Evolutionary conservation across 2,329 filamentous ascomycete species (phyloP).

Genomic region (Didymella glomerata): DNA sequence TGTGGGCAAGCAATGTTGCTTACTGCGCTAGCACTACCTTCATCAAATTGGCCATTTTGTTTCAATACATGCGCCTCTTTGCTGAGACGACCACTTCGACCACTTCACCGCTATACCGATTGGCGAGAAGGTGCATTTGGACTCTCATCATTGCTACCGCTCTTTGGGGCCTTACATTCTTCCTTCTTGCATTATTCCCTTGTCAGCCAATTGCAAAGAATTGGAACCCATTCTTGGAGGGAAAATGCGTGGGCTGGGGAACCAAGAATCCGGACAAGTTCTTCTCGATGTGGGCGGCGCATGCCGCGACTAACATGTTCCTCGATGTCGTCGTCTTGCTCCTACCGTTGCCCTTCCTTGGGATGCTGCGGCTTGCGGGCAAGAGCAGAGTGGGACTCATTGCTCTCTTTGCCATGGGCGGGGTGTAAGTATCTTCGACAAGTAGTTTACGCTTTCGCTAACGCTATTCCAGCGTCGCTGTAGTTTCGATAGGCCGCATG

Average conservation of each 20-base stretch:
- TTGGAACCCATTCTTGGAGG: conserved; percentile 35
- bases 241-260: conserved; percentile 49
- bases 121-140: conserved; percentile 32
- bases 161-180: conserved; percentile 45
- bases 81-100: conserved; percentile 29
- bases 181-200: conserved; percentile 42
- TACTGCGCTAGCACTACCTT: conserved; percentile 46
- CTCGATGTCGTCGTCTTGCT: conserved; percentile 45
- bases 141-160: conserved; percentile 33
- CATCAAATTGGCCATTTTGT: conserved; percentile 50
- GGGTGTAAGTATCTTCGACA: conserved; percentile 38
- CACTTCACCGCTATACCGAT: conserved; percentile 15
- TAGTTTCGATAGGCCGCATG: conserved; percentile 42
- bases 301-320: conserved; percentile 45
- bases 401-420: conserved; percentile 44
- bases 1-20: conserved; percentile 43
- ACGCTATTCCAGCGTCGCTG: conserved; percentile 33
- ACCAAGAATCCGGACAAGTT: conserved; percentile 40
- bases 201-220: conserved; percentile 43
- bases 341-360: conserved; percentile 46
- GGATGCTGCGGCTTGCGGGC: conserved; percentile 38
- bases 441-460: neutral
- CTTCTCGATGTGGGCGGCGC: conserved; percentile 41
- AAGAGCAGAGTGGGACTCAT: conserved; percentile 43
- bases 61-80: conserved; percentile 51